These are phyloP conservation scores for Lanmaoa rubissima DNA, from an alignment of 768 basidiomycete genomes.

Conservation along the genomic window DNA sequence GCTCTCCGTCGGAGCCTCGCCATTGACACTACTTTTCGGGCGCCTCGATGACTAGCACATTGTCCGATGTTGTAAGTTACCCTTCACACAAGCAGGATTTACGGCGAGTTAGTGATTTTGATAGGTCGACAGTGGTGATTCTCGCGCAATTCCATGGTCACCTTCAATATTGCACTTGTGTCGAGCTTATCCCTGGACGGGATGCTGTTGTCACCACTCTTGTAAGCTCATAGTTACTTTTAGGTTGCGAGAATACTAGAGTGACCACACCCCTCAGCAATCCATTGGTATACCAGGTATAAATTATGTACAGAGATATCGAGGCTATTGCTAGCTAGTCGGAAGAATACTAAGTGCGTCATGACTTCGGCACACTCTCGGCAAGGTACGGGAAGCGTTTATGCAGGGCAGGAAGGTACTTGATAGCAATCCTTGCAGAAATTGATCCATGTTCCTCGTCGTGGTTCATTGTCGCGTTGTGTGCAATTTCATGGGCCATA, in stretches of 20 bases:
- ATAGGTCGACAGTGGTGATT: not conserved
- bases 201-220: not conserved
- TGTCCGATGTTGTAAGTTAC: no score
- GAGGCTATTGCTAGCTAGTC: not conserved
- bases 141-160: not conserved
- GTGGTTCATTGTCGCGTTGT: conserved; percentile 22
- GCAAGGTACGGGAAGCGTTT: not conserved
- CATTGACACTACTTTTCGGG: no score
- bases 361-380: not conserved
- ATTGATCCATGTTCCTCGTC: conserved; percentile 28
- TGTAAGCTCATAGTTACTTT: not conserved
- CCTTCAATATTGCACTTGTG: not conserved
- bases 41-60: no score
- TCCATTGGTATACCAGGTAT: not conserved
- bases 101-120: not conserved
- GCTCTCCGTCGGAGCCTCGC: no score
- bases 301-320: not conserved
- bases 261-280: no score
- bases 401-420: conserved; percentile 3
- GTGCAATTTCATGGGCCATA: conserved; percentile 30
- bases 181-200: not conserved
- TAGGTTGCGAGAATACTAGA: not conserved
- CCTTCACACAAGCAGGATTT: no score
- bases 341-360: no score
- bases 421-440: conserved; percentile 10